Base-by-base conservation (phyloP, 2,329 filamentous ascomycete species). In the Thielaviopsis musarum region DNA sequence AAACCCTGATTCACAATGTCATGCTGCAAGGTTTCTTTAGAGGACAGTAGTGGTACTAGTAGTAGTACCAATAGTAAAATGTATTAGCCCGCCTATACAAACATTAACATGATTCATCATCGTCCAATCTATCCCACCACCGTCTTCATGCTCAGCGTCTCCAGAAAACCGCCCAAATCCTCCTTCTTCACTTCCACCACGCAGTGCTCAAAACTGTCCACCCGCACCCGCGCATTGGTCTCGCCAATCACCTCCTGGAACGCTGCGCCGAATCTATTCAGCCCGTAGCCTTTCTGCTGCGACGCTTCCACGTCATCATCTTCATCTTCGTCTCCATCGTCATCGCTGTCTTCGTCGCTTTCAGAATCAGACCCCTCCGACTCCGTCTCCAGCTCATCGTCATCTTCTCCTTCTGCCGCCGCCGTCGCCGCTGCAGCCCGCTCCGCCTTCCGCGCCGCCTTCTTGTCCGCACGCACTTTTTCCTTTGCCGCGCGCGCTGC, bases 131-230 rank as follows among this genome's bases (percentile, higher is more conserved):
- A 85, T 52, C 82, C 81, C 59, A 85, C 85, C 19, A 97, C 90
- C 60, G 84, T 84, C 78, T 94, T 95, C 79, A 90, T 85, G 72
- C 91, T 96, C 68, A 98, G 71, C 59, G 85, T 85, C 74, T 98
- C 93, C 64, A 98, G 75, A 70, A 98, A 98, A 0, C 85, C 88
- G 17, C 83, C 82, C 28, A 98, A 73, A 71, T 97, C 93, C 69
- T 97, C 93, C 74, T 95, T 96, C 72, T 85, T 85, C n/a, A 98
- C 91, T 70, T 98, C 93, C 54, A 97, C 91, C 7, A 97, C 93
- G 67, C 89, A 95, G 70, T 95, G 88, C 72, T 98, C 93, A 67
- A 98, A 98, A 70, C 88, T 94, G 71, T 98, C 93, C 68, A 96
- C 94, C 62, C 90, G 77, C 21, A 97, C 90, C 17, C 91, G 75